These are phyloP conservation scores for Nelumbo lutea DNA, from an alignment of 164 flowering plant species.

Conservation along the genomic window DNA sequence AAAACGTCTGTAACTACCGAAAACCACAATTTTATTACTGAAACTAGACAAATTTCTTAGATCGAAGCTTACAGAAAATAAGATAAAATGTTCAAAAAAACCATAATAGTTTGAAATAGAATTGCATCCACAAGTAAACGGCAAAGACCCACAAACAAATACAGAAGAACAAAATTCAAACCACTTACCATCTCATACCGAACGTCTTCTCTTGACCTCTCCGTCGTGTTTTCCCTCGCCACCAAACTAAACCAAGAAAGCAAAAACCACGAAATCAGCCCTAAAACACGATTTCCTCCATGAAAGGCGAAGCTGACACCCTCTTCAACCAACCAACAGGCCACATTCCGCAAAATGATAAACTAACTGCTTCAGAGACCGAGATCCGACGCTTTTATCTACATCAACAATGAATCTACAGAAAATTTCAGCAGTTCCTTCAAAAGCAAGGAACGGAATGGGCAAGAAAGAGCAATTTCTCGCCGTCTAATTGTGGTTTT, in stretches of 20 bases:
- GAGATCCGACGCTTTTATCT: slow-evolving; percentile 24
- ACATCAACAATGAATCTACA: neutral
- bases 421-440: neutral
- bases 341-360: slow-evolving; percentile 55
- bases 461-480: slow-evolving; percentile 10
- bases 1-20: neutral
- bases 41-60: neutral
- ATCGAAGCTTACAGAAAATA: slow-evolving; percentile 3
- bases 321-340: slow-evolving; percentile 5
- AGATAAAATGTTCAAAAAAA: neutral
- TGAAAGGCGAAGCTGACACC: slow-evolving; percentile 13
- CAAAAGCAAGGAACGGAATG: neutral
- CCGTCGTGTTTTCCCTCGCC: slow-evolving; percentile 29
- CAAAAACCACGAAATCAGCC: slow-evolving; percentile 19
- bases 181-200: slow-evolving; percentile 77
- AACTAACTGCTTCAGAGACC: slow-evolving; percentile 14
- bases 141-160: neutral
- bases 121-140: neutral
- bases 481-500: slow-evolving; percentile 24
- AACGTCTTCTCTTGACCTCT: slow-evolving; percentile 27
- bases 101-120: neutral
- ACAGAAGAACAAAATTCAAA: neutral
- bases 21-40: neutral
- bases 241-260: slow-evolving; percentile 8
- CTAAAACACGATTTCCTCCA: slow-evolving; percentile 45